These are phyloP conservation scores for Lentinula detonsa DNA, from an alignment of 768 basidiomycete genomes.

Conservation along the genomic window DNA sequence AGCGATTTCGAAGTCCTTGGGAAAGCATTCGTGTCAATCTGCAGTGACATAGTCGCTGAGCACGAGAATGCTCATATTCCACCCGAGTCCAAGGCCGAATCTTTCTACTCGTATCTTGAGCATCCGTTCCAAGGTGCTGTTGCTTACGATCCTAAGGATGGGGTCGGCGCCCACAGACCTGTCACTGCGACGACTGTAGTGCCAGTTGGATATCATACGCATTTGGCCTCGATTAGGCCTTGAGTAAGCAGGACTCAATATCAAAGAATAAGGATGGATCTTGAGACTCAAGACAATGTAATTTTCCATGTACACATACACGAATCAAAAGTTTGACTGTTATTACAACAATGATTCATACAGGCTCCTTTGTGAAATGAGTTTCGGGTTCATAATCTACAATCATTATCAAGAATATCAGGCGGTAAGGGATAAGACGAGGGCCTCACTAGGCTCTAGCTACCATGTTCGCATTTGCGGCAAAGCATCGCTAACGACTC, in stretches of 20 bases:
- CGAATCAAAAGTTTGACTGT: no score
- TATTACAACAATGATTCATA: no score
- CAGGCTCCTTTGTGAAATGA: no score
- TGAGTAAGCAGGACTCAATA: background rate
- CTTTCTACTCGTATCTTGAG: background rate
- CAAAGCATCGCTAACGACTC: constrained; percentile 4
- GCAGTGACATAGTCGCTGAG: background rate
- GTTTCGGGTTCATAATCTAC: no score
- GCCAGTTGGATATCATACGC: background rate
- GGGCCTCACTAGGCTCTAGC: background rate
- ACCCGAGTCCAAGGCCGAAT: background rate
- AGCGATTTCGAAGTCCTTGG: constrained; percentile 14
- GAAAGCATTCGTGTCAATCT: constrained; percentile 2
- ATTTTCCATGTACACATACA: no score
- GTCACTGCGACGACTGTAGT: background rate
- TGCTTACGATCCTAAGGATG: background rate
- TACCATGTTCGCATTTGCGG: constrained; percentile 1
- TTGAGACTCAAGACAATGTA: no score
- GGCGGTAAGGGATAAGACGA: no score
- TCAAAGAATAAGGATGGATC: no score
- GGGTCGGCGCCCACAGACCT: background rate
- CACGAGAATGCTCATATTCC: background rate
- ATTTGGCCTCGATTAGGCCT: background rate
- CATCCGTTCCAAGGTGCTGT: background rate
- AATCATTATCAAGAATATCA: no score